Evolutionary conservation across 768 basidiomycete genomes (phyloP), one percentile per base, ranked within the genome.

Genomic region (Serendipita vermifera): DNA sequence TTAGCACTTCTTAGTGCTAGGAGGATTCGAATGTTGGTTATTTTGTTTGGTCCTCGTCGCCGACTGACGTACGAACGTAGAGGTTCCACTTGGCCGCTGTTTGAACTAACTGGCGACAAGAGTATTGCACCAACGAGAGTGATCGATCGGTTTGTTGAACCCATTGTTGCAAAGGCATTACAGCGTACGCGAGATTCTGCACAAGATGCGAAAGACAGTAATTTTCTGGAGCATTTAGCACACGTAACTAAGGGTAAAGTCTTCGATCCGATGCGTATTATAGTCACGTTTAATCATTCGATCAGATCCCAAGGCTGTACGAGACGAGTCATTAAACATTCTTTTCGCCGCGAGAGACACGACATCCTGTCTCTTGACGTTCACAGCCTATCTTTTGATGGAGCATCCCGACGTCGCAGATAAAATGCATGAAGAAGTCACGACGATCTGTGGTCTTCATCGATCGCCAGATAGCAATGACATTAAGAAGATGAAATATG

Each of bases 261-360:
- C 14, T 26, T 56, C 26, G 57, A 72, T 63, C 17, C 15, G 55
- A 32, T 41, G 54, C 35, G 15, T 51, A 56, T 14, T 22, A 26
- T 4, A 22, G 29, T 61, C 27, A 9, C 48, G 13, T 38, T 54
- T 26, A 35, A 54, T 5, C 51, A 29, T 54, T 58, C 24, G 33
- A 53, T 54, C 62, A 88, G 86, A 88, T 64, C 69, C 69, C 9
- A 71, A 77, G 5, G 65, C 80, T 38, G 84, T 91, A 55, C 79
- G 83, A 20, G 85, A 89, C 68, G 83, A 90, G 60, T 67, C 89
- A 11, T 72, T 89, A 46, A 89, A 79, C 63, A 79, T 88, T 66
- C 70, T 91, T 2, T 70, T 89, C 9, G 87, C 87, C 3, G 77
- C 84, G 22, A 70, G 87, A 55, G 87, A 91, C 68, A 88, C 87